phyloP scores from a whole-genome alignment of 345 rosid genomes.

The Eucalyptus regnans region DNA sequence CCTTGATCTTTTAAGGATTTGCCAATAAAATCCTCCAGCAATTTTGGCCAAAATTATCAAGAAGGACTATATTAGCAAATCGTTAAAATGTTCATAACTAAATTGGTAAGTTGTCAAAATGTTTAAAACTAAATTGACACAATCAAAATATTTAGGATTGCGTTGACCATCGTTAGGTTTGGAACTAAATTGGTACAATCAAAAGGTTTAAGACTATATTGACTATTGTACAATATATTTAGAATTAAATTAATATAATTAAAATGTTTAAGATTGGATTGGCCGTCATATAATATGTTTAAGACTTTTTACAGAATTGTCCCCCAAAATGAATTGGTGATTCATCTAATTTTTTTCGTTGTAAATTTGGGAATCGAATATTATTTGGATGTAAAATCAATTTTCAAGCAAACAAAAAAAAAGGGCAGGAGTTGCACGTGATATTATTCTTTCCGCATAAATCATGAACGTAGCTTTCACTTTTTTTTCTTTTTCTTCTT shows the following conservation, averaged over 20 bases:
- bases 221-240: not conserved
- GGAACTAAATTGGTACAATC: too few species aligned
- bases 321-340: not conserved
- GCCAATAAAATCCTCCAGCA: not conserved
- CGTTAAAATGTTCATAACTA: too few species aligned
- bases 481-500: not conserved
- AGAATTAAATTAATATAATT: too few species aligned
- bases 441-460: not conserved
- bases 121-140: fast-evolving
- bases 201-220: too few species aligned
- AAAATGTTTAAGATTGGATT: fast-evolving
- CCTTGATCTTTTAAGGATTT: too few species aligned
- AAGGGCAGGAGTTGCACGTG: not conserved
- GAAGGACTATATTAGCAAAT: not conserved
- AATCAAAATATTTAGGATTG: fast-evolving
- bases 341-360: not conserved
- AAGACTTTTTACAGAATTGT: not conserved
- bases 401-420: not conserved
- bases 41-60: not conserved
- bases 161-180: fast-evolving
- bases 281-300: too few species aligned
- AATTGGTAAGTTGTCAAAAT: too few species aligned
- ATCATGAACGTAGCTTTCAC: not conserved
- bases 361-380: not conserved
- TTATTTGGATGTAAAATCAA: not conserved